These are phyloP conservation scores for Solanum neorickii DNA, from an alignment of 257 asterid species.

Conservation along the genomic window DNA sequence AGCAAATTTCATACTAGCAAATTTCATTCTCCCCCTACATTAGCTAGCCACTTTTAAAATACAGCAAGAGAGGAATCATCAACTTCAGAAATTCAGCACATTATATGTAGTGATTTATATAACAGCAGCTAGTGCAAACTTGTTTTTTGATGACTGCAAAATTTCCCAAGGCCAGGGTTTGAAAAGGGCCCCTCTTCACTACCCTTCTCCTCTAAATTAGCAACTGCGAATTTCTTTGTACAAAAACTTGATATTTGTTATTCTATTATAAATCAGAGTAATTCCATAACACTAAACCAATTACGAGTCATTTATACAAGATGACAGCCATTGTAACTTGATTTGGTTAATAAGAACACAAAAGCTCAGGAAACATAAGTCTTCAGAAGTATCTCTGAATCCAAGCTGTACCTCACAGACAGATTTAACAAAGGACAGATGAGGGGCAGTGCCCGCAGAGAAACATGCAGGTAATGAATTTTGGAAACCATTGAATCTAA, in stretches of 20 bases:
- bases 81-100: neutral
- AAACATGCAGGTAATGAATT: constrained; percentile 36
- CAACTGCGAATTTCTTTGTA: neutral
- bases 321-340: neutral
- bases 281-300: neutral
- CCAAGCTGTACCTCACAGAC: constrained; percentile 27
- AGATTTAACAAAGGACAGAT: constrained; percentile 41
- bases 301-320: neutral
- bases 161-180: neutral
- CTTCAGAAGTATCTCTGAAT: constrained; percentile 34
- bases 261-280: neutral
- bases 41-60: neutral
- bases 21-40: neutral
- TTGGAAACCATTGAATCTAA: constrained; percentile 36
- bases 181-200: neutral
- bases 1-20: neutral
- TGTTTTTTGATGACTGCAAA: neutral
- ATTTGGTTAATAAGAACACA: neutral
- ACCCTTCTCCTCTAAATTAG: neutral
- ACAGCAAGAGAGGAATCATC: neutral
- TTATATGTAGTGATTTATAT: neutral
- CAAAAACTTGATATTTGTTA: neutral
- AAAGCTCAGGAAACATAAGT: constrained; percentile 40
- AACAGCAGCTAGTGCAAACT: neutral
- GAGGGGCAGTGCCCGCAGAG: constrained; percentile 52